Evolutionary conservation across 371 early-diverging fungal genomes (phyloP).

Genomic region (Syncephalastrum monosporum): DNA sequence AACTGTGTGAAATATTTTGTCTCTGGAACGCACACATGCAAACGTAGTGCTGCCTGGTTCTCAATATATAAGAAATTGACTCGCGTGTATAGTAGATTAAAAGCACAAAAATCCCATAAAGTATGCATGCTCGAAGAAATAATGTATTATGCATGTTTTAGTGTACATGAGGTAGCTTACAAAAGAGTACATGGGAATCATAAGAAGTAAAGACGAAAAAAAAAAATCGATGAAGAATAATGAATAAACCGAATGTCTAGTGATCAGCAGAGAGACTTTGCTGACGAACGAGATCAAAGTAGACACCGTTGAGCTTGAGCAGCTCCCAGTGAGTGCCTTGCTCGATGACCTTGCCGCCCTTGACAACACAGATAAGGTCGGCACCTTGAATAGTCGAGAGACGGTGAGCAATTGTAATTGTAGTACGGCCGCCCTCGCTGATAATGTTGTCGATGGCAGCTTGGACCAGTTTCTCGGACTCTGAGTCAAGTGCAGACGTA

Average conservation of each 20-base stretch:
- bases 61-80: too few species aligned
- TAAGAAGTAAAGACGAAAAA: neutral
- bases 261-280: constrained; percentile 39
- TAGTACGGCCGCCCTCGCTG: constrained; percentile 53
- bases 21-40: too few species aligned
- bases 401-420: constrained; percentile 66
- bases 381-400: constrained; percentile 66
- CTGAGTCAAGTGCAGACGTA: constrained; percentile 90
- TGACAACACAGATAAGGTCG: constrained; percentile 74
- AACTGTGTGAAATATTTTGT: too few species aligned
- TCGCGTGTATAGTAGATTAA: too few species aligned
- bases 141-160: too few species aligned
- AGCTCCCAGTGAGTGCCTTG: constrained; percentile 79
- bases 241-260: neutral
- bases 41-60: too few species aligned
- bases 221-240: neutral
- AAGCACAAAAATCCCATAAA: too few species aligned
- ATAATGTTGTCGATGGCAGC: constrained; percentile 79
- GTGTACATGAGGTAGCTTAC: too few species aligned
- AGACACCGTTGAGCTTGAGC: constrained; percentile 39
- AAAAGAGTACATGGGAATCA: too few species aligned
- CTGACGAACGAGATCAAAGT: constrained; percentile 32
- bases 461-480: constrained; percentile 90
- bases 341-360: constrained; percentile 77
- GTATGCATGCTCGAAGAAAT: too few species aligned